phyloP scores from a whole-genome alignment of 2,329 filamentous ascomycete species.

The Sporothrix protearum region DNA sequence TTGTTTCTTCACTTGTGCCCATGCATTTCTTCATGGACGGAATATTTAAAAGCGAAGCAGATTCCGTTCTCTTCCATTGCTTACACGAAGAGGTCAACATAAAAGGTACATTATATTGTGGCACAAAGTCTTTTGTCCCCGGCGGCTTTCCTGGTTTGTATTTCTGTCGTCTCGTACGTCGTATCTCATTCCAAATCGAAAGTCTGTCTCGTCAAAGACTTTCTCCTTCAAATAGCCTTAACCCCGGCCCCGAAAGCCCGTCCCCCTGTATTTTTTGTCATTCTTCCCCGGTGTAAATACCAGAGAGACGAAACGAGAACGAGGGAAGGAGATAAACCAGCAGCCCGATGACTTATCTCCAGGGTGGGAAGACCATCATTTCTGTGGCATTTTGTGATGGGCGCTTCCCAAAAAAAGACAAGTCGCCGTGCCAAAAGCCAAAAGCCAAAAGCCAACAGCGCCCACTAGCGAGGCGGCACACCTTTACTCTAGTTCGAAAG shows the following conservation, averaged over 20 bases:
- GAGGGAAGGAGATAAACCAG: background rate
- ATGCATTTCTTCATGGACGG: too few relatives aligned
- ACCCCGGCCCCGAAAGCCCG: background rate
- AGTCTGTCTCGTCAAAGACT: too few relatives aligned
- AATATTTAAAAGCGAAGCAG: too few relatives aligned
- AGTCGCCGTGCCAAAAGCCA: background rate
- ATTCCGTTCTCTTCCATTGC: too few relatives aligned
- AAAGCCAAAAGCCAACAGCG: background rate
- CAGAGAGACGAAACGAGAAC: too few relatives aligned
- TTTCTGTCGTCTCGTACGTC: background rate
- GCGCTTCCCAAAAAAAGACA: background rate
- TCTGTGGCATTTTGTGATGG: too few relatives aligned
- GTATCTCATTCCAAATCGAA: background rate
- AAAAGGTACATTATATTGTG: too few relatives aligned
- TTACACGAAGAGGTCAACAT: too few relatives aligned
- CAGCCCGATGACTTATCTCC: background rate
- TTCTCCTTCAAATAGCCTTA: background rate
- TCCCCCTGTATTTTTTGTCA: background rate
- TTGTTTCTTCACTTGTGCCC: too few relatives aligned
- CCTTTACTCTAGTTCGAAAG: background rate
- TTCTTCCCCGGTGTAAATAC: background rate
- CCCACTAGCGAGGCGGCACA: background rate
- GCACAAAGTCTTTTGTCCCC: background rate
- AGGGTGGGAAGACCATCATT: background rate
- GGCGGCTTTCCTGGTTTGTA: background rate